Conservation (phyloP, 2,329 filamentous ascomycete species). For the Xylaria sp. region DNA sequence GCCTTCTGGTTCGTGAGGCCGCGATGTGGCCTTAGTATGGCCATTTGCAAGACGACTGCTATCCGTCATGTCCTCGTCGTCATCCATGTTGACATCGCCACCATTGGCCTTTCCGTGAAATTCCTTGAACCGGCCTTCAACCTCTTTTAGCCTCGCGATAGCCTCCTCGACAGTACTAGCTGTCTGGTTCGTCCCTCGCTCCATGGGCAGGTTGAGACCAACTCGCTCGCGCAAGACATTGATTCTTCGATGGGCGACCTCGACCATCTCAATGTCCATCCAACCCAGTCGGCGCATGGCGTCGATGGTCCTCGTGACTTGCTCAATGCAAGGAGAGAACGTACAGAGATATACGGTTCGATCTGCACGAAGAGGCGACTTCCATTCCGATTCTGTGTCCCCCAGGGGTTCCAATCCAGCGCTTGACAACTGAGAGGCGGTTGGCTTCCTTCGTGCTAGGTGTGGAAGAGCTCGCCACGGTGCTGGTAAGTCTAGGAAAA, state of each 20-base stretch:
- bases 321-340: conserved; percentile 96
- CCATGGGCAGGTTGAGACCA: conserved; percentile 65
- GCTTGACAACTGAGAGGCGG: conserved; percentile 29
- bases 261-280: conserved; percentile 92
- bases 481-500: conserved; percentile 81
- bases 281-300: conserved; percentile 80
- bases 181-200: conserved; percentile 70
- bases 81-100: conserved; percentile 44
- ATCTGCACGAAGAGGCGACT: conserved; percentile 70
- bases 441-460: conserved; percentile 61
- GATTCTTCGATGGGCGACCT: conserved; percentile 77
- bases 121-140: conserved; percentile 69
- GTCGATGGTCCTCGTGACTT: conserved; percentile 84
- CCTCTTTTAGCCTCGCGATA: conserved; percentile 69
- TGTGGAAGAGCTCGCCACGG: conserved; percentile 81
- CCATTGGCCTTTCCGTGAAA: conserved; percentile 54
- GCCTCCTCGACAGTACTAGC: conserved; percentile 81
- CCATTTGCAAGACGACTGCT: conserved; percentile 37
- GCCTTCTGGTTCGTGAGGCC: conserved; percentile 29
- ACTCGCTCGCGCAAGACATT: conserved; percentile 82
- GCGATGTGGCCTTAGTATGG: conserved; percentile 32
- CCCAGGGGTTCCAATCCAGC: conserved; percentile 21
- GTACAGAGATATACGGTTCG: conserved; percentile 81
- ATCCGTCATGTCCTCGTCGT: conserved; percentile 34
- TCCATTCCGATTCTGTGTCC: conserved; percentile 42